Percentiles rank a stretch among this genome's conserved stretches.
Conservation (phyloP, 352 stramenopile genomes). For the Phytophthora podocarpi region DNA sequence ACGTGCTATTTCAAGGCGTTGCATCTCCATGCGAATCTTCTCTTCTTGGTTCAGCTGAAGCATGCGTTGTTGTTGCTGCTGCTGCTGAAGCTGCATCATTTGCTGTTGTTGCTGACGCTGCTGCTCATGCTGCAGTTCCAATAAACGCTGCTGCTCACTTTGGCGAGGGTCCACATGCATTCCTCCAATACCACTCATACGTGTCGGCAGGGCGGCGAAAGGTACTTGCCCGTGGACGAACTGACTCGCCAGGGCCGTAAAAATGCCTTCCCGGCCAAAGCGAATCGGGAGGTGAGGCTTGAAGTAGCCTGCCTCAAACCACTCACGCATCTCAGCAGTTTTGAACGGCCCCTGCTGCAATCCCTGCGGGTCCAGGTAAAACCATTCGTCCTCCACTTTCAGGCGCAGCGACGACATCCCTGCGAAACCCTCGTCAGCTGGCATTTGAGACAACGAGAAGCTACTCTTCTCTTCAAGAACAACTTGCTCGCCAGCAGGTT, state of each 20-base stretch:
- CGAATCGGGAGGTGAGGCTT: conserved; percentile 89
- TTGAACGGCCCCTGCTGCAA: conserved; percentile 88
- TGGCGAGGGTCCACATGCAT: conserved; percentile 35
- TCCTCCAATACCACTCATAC: conserved; percentile 21
- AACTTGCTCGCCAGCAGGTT: conserved; percentile 25
- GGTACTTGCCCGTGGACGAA: conserved; percentile 75
- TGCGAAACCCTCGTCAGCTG: conserved; percentile 17
- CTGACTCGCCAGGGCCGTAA: conserved; percentile 78
- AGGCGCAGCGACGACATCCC: conserved; percentile 37
- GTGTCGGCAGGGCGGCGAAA: conserved; percentile 50
- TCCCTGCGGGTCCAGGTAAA: conserved; percentile 86
- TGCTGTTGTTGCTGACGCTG: conserved; percentile 52
- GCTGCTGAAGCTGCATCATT: conserved; percentile 64
- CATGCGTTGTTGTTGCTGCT: conserved; percentile 78
- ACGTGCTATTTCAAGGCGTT: conserved; percentile 71
- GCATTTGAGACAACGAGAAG: conserved; percentile 34
- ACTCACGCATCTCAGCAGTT: conserved; percentile 87
- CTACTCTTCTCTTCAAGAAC: conserved; percentile 40
- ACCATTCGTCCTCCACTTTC: conserved; percentile 81
- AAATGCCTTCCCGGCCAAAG: conserved; percentile 74
- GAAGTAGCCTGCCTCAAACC: conserved; percentile 90
- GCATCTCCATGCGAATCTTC: conserved; percentile 86
- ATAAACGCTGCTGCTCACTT: conserved; percentile 60
- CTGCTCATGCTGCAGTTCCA: conserved; percentile 69
- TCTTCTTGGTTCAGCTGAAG: conserved; percentile 59